Base-by-base conservation (phyloP, 345 rosid genomes). In the Citrus mangshanensis region DNA sequence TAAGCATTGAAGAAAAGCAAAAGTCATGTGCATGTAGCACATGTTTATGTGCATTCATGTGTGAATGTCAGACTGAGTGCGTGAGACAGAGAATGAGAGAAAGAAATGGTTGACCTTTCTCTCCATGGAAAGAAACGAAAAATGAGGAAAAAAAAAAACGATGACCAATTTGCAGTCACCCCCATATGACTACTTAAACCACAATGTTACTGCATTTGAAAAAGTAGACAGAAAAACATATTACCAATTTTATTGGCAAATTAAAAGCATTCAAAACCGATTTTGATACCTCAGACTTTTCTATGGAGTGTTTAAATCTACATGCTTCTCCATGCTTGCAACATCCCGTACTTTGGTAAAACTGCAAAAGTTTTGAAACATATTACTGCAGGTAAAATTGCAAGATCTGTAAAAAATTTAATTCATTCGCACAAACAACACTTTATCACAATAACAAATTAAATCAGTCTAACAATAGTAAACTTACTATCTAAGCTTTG, bases 241-340 rank as follows among this genome's bases (percentile, higher is more conserved):
- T 7, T 73, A 81, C 82, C 77, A 73, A 46, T 73, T 77, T 55
- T 7, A 68, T 64, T 34, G 88, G 81, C 27, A 79, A 72, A 61
- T 40, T 73, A 38, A 86, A 49, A 69, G 81, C 69, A 66, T 74
- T 77, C 28, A 69, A 54, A 25, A 76, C 77, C 4, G 34, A 25
- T 64, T 58, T 71, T 51, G 42, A 77, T 42, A 22, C 55, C 63
- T 79, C 75, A 25, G 38, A 35, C 49, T 74, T 84, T 55, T 73
- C 88, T 13, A 69, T 70, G 56, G 69, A 79, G 69, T 85, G 88
- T 28, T 27, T 42, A 76, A 72, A 83, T 63, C 70, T 76, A 66
- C 88, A 83, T 65, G 84, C 67, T 19, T 63, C 73, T 42, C 81
- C 86, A 76, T 72, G 68, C 68, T 37, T 83, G 78, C 84, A 86